phyloP scores from a whole-genome alignment of 306 rosid species.

The Sesbania bispinosa region DNA sequence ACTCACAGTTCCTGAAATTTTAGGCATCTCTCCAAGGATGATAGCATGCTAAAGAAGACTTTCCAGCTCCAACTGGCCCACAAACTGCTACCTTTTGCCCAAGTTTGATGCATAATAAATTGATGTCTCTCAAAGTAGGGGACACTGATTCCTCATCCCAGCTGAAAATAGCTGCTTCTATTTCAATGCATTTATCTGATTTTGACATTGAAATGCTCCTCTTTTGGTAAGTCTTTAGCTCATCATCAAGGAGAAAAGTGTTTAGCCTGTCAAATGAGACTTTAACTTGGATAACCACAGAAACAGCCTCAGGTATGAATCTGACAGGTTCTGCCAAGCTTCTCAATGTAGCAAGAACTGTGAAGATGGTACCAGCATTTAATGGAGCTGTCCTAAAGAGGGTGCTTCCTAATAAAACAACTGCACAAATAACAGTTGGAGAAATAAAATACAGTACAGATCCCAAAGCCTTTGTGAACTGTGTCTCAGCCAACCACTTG shows the following conservation, averaged over 20 bases:
- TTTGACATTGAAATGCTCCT: too few species aligned
- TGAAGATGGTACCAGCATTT: conserved; percentile 64
- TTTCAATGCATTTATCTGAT: too few species aligned
- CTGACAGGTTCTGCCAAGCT: conserved; percentile 58
- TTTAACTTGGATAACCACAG: conserved; percentile 52
- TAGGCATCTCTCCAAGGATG: conserved; percentile 64
- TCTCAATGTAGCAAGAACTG: conserved; percentile 57
- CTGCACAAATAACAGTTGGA: conserved; percentile 53
- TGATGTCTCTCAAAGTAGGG: conserved; percentile 39
- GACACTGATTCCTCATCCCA: conserved; percentile 46
- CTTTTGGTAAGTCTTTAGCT: conserved; percentile 26
- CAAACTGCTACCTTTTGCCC: conserved; percentile 66
- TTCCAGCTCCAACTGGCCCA: conserved; percentile 70
- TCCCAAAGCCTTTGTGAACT: conserved; percentile 33
- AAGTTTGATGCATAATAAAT: conserved; percentile 28
- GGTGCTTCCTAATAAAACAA: conserved; percentile 48
- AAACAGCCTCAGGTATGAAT: conserved; percentile 59
- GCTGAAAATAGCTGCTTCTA: conserved; percentile 35
- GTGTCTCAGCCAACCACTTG: conserved; percentile 50
- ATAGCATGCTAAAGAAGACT: conserved; percentile 62
- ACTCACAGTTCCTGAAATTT: conserved; percentile 60
- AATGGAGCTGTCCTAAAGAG: conserved; percentile 48
- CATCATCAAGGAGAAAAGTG: conserved; percentile 53
- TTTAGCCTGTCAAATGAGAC: conserved; percentile 61
- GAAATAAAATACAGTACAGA: conserved; percentile 39